Evolutionary conservation across 306 rosid genomes (phyloP), one percentile per base, ranked within the genome.

Genomic region (Geum urbanum): DNA sequence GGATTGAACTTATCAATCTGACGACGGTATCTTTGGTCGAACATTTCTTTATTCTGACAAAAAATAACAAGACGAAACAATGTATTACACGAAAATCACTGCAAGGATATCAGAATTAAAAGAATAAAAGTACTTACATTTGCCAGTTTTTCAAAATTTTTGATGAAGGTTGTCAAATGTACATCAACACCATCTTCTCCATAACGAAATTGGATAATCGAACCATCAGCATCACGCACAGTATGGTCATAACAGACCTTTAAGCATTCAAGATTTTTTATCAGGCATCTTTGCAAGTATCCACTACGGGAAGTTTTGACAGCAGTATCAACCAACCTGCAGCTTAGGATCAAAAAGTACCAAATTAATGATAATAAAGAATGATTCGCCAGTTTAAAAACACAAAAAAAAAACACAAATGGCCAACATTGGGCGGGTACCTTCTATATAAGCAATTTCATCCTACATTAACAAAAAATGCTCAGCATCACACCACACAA

Each of bases 251-350:
- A 94, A 79, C 84, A 76, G 63, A 94, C 85, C 82, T 88, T 87
- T 24, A 94, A 96, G 64, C 87, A 85, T 76, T 94, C 98, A 7
- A 94, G 86, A 77, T 87, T 94, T 82, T 91, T 94, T 81, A 94
- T 87, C 3, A 90, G 81, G 83, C 98, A 90, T 77, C 98, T 87
- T 87, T 94, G 98, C 74, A 94, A 80, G 78, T 94, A 94, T 39
- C 98, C 98, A 86, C 98, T 94, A 46, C 98, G 90, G 77, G 98
- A 94, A 62, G 98, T 94, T 84, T 94, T 94, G 63, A 94, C 98
- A 39, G 98, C 97, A 8, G 98, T 94, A 75, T 94, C 97, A 73
- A 94, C 98, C 79, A 94, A 80, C 80, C 98, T 94, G 66, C 63
- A 62, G 67, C 20, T 69, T 43, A 70, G 75, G 61, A 41, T 47